Conservation (phyloP, 768 basidiomycete species). For the Heimioporus sp. region DNA sequence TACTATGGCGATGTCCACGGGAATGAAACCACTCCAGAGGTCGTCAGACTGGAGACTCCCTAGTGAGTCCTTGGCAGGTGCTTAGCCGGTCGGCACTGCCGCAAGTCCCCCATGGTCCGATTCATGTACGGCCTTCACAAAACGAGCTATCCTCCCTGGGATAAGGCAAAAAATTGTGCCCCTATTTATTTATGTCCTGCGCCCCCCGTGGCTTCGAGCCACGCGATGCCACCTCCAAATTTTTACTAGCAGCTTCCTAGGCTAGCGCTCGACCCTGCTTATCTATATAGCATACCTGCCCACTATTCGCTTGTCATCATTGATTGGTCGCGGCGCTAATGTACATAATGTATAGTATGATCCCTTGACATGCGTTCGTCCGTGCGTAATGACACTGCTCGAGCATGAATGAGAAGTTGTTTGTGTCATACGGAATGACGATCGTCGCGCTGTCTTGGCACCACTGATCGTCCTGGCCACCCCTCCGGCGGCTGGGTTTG, state of each 20-base stretch:
- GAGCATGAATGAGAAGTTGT: background rate
- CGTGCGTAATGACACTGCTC: too few relatives aligned
- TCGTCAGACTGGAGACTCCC: constrained; percentile 5
- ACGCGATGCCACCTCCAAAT: background rate
- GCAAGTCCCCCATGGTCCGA: constrained; percentile 8
- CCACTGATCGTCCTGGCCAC: constrained; percentile 16
- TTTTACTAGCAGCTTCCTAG: constrained; percentile 3
- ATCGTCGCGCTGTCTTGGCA: constrained; percentile 13
- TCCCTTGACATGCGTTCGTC: background rate
- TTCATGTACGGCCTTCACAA: constrained; percentile 4
- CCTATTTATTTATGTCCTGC: constrained; percentile 12
- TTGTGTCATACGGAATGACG: constrained; percentile 1
- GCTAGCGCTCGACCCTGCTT: constrained; percentile 18
- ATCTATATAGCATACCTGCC: constrained; percentile 24
- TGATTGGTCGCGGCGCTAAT: constrained; percentile 6
- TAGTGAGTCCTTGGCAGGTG: constrained; percentile 8
- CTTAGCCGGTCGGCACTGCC: background rate
- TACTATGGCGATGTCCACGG: constrained; percentile 28
- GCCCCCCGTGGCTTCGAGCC: constrained; percentile 9
- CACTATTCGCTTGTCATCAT: constrained; percentile 12
- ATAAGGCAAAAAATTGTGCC: constrained; percentile 7
- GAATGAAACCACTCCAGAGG: constrained; percentile 26
- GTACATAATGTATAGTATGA: constrained; percentile 18
- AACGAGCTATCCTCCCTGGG: background rate
- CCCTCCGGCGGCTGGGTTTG: constrained; percentile 1